Conservation (phyloP, 805 yeast species). For the Candida boidinii region DNA sequence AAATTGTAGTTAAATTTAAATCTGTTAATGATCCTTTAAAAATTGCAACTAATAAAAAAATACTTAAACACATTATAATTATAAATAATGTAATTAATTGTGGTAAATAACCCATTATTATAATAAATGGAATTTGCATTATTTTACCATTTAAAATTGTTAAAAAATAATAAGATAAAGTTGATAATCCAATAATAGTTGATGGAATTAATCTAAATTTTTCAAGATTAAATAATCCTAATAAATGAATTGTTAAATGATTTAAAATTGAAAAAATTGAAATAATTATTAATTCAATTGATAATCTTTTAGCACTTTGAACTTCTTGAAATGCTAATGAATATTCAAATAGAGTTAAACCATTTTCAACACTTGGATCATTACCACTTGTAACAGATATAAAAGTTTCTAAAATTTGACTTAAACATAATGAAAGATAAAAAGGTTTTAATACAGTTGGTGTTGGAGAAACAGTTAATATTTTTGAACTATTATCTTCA, state of each 20-base stretch:
- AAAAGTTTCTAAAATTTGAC: slow-evolving; percentile 61
- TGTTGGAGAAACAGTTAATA: too few relatives aligned
- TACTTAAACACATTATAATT: slow-evolving; percentile 39
- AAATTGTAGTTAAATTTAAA: slow-evolving; percentile 24
- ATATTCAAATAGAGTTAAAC: slow-evolving; percentile 66
- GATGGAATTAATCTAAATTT: slow-evolving; percentile 57
- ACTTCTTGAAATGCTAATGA: slow-evolving; percentile 72
- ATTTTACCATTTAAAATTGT: slow-evolving; percentile 33
- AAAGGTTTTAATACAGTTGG: slow-evolving; percentile 49
- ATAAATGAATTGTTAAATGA: slow-evolving; percentile 54
- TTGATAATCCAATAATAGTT: slow-evolving; percentile 44
- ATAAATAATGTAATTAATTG: slow-evolving; percentile 48
- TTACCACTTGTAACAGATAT: slow-evolving; percentile 48
- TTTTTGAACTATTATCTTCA: too few relatives aligned
- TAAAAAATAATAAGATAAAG: slow-evolving; percentile 38
- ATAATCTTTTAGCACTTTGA: slow-evolving; percentile 40
- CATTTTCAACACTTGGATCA: slow-evolving; percentile 53
- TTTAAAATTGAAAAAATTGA: slow-evolving; percentile 49
- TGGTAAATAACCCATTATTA: slow-evolving; percentile 56
- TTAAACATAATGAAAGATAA: slow-evolving; percentile 48
- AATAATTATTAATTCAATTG: slow-evolving; percentile 41
- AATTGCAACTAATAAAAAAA: slow-evolving; percentile 51
- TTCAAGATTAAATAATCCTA: slow-evolving; percentile 46
- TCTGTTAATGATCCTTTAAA: slow-evolving; percentile 37
- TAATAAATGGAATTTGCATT: slow-evolving; percentile 43